Evolutionary conservation across 2,329 filamentous ascomycete genomes (phyloP).

Genomic region (Aspergillus melleus): DNA sequence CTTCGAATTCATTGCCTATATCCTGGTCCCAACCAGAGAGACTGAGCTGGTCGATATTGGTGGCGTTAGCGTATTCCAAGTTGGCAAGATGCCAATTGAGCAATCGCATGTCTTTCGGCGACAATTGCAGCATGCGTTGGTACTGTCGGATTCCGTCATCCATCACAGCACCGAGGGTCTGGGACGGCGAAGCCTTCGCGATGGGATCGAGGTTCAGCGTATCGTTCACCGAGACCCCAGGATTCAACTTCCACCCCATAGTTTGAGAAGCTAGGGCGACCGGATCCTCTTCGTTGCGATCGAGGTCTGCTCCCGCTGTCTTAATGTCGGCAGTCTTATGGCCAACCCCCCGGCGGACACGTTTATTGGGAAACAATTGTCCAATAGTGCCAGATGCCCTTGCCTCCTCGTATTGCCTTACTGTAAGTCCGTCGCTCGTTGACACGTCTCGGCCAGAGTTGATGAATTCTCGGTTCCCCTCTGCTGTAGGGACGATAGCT

Average conservation of each 20-base stretch:
- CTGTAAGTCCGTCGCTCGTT: slow-evolving; percentile 68
- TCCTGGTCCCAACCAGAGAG: slow-evolving; percentile 95
- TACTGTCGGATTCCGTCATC: slow-evolving; percentile 91
- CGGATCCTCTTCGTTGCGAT: slow-evolving; percentile 66
- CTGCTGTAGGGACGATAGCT: slow-evolving; percentile 67
- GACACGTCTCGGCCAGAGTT: slow-evolving; percentile 77
- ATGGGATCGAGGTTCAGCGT: slow-evolving; percentile 71
- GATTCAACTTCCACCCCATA: slow-evolving; percentile 79
- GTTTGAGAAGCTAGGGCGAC: slow-evolving; percentile 74
- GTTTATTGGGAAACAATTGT: slow-evolving; percentile 43
- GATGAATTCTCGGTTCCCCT: slow-evolving; percentile 80
- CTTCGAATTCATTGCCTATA: slow-evolving; percentile 95
- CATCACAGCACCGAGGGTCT: slow-evolving; percentile 86
- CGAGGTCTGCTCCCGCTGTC: slow-evolving; percentile 52
- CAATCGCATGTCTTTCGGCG: slow-evolving; percentile 81
- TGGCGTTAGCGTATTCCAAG: slow-evolving; percentile 94
- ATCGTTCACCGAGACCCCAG: slow-evolving; percentile 61
- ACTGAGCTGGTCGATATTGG: slow-evolving; percentile 81
- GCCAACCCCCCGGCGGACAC: slow-evolving; percentile 45
- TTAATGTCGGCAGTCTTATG: slow-evolving; percentile 55
- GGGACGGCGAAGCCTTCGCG: slow-evolving; percentile 59
- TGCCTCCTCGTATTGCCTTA: slow-evolving; percentile 72
- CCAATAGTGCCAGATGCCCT: slow-evolving; percentile 57
- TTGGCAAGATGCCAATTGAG: slow-evolving; percentile 99
- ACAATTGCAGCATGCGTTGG: slow-evolving; percentile 76